Percentiles rank a stretch among this genome's conserved stretches.
Conservation (phyloP, 345 rosid species). For the Hirschfeldia incana region DNA sequence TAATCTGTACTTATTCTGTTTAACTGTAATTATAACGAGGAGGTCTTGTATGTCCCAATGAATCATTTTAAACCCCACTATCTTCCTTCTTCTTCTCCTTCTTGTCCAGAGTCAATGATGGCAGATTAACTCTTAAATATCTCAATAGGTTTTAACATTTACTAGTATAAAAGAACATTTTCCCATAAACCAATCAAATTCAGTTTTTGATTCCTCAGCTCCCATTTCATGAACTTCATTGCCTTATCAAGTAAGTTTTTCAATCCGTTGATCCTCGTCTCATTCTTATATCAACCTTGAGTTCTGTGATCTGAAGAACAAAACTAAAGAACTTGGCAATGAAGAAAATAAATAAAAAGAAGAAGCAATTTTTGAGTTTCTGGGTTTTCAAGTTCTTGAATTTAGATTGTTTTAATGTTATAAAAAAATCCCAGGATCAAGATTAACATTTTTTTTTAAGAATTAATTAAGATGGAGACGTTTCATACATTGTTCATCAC, state of each 20-base stretch:
- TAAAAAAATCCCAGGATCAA: background rate
- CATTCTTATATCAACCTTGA: background rate
- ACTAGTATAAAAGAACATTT: background rate
- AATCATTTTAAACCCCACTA: slow-evolving; percentile 28
- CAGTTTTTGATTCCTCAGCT: background rate
- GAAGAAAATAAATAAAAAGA: background rate
- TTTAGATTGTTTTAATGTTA: background rate
- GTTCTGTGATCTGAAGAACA: background rate
- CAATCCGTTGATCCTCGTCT: background rate
- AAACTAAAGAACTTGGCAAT: background rate
- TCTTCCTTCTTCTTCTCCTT: slow-evolving; percentile 9
- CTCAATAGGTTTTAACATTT: background rate
- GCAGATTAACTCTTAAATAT: background rate
- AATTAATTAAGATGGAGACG: background rate
- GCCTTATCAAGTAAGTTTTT: slow-evolving; percentile 4
- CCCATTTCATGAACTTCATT: slow-evolving; percentile 14
- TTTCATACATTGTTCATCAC: background rate
- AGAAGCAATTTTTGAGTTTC: background rate
- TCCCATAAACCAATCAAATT: background rate
- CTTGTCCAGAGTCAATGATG: slow-evolving; percentile 28
- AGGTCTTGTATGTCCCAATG: slow-evolving; percentile 17
- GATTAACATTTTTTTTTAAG: background rate
- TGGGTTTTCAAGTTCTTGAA: slow-evolving; percentile 26
- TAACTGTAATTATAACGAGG: slow-evolving; percentile 20
- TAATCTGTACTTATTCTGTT: background rate